Conservation (phyloP, 257 asterid genomes). For the Jasminum sambac region DNA sequence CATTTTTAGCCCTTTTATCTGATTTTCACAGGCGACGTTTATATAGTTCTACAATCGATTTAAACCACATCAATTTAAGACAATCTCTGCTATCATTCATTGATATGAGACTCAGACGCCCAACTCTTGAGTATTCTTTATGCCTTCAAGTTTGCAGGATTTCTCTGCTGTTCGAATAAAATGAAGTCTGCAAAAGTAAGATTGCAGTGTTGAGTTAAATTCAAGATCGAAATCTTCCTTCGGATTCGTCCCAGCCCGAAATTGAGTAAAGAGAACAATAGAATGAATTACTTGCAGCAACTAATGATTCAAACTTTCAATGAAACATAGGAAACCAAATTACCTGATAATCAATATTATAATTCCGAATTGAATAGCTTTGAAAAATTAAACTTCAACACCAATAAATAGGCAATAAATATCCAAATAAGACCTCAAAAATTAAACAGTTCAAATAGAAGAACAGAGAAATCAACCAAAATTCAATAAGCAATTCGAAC, state of each 20-base stretch:
- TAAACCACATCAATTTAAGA: not conserved
- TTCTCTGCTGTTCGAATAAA: slow-evolving; percentile 1
- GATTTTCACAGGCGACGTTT: slow-evolving; percentile 3
- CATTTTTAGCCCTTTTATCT: slow-evolving; percentile 18
- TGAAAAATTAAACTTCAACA: not conserved
- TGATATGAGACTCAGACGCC: not conserved
- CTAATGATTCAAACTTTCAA: not conserved
- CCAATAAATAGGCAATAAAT: not conserved
- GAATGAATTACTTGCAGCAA: not conserved
- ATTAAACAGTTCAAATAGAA: not conserved
- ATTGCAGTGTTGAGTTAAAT: not conserved
- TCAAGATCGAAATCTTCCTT: not conserved
- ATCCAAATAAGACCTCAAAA: not conserved
- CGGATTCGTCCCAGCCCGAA: not conserved
- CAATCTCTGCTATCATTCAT: not conserved
- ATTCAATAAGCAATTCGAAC: not conserved
- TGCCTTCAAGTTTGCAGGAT: not conserved
- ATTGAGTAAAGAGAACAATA: not conserved
- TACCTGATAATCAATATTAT: slow-evolving; percentile 13
- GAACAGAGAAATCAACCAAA: slow-evolving; percentile 4
- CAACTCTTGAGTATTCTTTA: not conserved
- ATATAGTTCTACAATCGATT: slow-evolving; percentile 5
- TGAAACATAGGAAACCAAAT: slow-evolving; percentile 6
- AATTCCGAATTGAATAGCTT: not conserved
- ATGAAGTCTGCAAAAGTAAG: slow-evolving; percentile 20